phyloP scores from a whole-genome alignment of 371 early-diverging fungal species.

The Chytridium lagenaria region DNA sequence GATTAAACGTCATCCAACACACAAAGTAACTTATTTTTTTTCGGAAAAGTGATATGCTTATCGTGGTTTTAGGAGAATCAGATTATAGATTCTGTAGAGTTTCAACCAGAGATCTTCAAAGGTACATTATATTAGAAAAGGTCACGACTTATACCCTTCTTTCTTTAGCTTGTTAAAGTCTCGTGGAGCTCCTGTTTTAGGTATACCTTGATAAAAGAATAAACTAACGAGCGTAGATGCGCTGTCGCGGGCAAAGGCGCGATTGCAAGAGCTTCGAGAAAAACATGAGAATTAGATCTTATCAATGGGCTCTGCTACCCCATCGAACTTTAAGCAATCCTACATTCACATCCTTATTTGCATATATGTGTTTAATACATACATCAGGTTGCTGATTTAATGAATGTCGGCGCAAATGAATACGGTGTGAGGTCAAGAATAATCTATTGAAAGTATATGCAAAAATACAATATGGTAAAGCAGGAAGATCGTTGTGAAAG shows the following conservation, averaged over 20 bases:
- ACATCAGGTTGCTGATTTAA: no score
- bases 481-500: no score
- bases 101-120: not conserved
- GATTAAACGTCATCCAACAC: conserved; percentile 41
- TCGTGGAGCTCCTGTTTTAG: conserved; percentile 34
- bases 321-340: no score
- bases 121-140: not conserved
- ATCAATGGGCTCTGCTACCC: no score
- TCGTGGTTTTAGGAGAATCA: not conserved
- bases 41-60: not conserved
- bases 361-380: no score
- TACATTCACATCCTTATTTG: no score
- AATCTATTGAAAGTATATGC: no score
- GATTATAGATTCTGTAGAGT: not conserved
- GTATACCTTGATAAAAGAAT: conserved; percentile 16
- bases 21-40: conserved; percentile 34
- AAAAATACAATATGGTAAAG: no score
- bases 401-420: no score
- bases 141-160: conserved; percentile 6
- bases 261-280: conserved; percentile 37
- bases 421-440: no score
- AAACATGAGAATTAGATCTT: not conserved
- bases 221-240: conserved; percentile 35
- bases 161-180: conserved; percentile 22
- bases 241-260: conserved; percentile 41